Base-by-base conservation (phyloP, 495 filamentous ascomycete species). In the Daldinia caldariorum region DNA sequence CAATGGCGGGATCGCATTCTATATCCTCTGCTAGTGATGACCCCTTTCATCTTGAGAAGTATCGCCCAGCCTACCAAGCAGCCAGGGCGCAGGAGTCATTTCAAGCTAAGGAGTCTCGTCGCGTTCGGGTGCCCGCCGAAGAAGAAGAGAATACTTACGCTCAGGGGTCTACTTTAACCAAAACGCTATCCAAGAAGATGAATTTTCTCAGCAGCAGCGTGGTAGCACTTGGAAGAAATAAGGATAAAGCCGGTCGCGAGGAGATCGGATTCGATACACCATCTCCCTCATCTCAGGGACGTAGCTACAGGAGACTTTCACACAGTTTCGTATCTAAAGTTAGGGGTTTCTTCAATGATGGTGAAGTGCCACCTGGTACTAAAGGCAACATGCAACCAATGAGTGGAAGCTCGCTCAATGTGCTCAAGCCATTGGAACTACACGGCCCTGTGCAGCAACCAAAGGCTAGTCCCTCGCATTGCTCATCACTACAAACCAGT, bases 11-110 rank as follows among this genome's bases (percentile, higher is more conserved):
- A 0, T 3, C 9, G 10, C 14, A 10, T 45, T 66, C 66, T 2
- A 0, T 22, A 47, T 47, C 31, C 32, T 51, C 39, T 6, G 4
- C 14, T 16, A 14, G 34, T 7, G 53, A 69, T 14, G 66, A 12
- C 6, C 43, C 32, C 8, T 58, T 69, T 41, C 10, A 43, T 31
- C 66, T 69, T 26, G 35, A 63, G 39, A 62, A 69, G 22, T 69
- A 53, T 53, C 13, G 49, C n/a, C 37, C 54, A 2, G 43, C 59
- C 8, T 39, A 32, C 13, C 18, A 62, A n/a, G 16, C 41, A 53
- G 58, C 43, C 14, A 29, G 34, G 20, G 59, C 34, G n/a, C 34
- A 2, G 14, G 59, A 63, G 41, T n/a, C 5, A n/a, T 14, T 41
- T 0, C 3, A 51, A 22, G n/a, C 20, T 10, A 20, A 31, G 20